A percentile compares a stretch with the other conserved stretches of the same genome.
Evolutionary conservation across 2,329 filamentous ascomycete genomes (phyloP).

Genomic region (Dryadomyces quercivorus): DNA sequence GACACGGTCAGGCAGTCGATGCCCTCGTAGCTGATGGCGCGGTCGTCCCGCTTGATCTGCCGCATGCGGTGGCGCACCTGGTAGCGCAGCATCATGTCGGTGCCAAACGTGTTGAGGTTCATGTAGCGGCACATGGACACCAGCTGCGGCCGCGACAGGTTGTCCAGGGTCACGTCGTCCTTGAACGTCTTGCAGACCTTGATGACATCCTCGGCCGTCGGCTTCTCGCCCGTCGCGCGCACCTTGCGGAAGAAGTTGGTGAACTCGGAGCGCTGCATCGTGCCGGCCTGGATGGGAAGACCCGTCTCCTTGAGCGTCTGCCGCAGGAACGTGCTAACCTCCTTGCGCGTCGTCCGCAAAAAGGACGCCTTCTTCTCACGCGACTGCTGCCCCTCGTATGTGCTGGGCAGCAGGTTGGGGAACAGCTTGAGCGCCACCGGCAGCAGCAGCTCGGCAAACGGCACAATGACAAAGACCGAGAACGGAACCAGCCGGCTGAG

Average conservation of each 20-base stretch:
- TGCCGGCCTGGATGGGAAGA: slow-evolving; percentile 70
- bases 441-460: slow-evolving; percentile 85
- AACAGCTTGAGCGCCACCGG: slow-evolving; percentile 89
- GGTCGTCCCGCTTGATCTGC: slow-evolving; percentile 97
- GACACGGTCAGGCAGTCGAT: slow-evolving; percentile 86
- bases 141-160: slow-evolving; percentile 85
- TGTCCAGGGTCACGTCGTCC: slow-evolving; percentile 93
- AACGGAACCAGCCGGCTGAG: slow-evolving; percentile 87
- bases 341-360: slow-evolving; percentile 77
- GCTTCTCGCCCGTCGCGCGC: slow-evolving; percentile 77
- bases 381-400: slow-evolving; percentile 83
- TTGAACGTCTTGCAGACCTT: slow-evolving; percentile 99
- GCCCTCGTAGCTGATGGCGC: slow-evolving; percentile 85
- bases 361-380: slow-evolving; percentile 79
- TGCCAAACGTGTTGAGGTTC: slow-evolving; percentile 94
- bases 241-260: slow-evolving; percentile 96
- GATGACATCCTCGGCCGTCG: slow-evolving; percentile 83
- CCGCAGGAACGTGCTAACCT: slow-evolving; percentile 82
- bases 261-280: slow-evolving; percentile 86
- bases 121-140: slow-evolving; percentile 98
- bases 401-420: slow-evolving; percentile 94
- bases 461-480: slow-evolving; percentile 92
- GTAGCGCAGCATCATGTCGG: slow-evolving; percentile 95
- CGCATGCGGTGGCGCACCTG: slow-evolving; percentile 95
- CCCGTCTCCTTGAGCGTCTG: slow-evolving; percentile 89